phyloP scores from a whole-genome alignment of 495 filamentous ascomycete genomes.

The Echria macrotheca region DNA sequence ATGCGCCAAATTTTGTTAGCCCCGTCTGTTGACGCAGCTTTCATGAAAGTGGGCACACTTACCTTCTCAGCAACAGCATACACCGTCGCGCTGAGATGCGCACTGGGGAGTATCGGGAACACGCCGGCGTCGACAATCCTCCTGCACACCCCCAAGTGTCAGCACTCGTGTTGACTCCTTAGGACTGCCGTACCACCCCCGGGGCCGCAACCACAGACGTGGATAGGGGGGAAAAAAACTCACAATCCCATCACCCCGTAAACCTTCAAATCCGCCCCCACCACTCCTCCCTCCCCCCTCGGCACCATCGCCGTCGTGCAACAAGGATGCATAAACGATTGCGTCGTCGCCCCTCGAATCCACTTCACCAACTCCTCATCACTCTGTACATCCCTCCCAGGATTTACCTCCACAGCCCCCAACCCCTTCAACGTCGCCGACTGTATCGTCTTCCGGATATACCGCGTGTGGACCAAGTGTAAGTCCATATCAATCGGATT shows the following conservation, averaged over 20 bases:
- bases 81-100: background rate
- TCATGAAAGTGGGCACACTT: background rate
- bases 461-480: slow-evolving; percentile 10
- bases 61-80: background rate
- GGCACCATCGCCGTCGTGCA: slow-evolving; percentile 12
- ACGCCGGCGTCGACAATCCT: background rate
- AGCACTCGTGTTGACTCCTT: background rate
- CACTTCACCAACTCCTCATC: slow-evolving; percentile 1
- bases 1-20: background rate
- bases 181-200: background rate
- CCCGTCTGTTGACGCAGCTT: background rate
- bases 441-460: background rate
- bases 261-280: slow-evolving; percentile 40
- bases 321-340: slow-evolving; percentile 7
- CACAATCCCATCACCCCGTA: slow-evolving; percentile 17
- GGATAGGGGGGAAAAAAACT: background rate
- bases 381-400: background rate
- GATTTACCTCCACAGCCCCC: slow-evolving; percentile 2
- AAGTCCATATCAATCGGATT: slow-evolving; percentile 25
- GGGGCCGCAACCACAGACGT: too few species aligned
- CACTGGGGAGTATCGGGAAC: background rate
- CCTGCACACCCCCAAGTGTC: background rate
- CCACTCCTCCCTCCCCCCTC: slow-evolving; percentile 13
- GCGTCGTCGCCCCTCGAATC: background rate
- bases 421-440: background rate